Conservation (phyloP, 768 basidiomycete species). For the Leccinum aurantiacum region DNA sequence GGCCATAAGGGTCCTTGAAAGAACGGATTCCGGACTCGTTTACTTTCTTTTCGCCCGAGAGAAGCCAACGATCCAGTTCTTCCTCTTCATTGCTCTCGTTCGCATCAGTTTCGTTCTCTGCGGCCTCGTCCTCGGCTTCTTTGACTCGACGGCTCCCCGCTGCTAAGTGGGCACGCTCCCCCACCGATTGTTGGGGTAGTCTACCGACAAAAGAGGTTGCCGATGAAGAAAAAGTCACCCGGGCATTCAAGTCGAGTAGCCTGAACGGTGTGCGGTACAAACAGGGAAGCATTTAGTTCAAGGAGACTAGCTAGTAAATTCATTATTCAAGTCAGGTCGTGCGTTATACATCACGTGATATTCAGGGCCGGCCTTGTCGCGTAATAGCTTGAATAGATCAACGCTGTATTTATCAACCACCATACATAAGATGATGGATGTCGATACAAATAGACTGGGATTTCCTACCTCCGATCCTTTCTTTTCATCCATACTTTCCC, state of each 20-base stretch:
- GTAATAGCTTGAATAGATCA: no score
- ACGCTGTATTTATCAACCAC: no score
- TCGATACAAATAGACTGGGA: neutral
- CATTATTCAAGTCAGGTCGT: conserved; percentile 1
- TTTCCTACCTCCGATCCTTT: neutral
- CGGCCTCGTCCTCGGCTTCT: conserved; percentile 6
- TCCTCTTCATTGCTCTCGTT: conserved; percentile 14
- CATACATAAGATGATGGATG: no score
- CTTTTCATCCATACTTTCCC: conserved; percentile 46
- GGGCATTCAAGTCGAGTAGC: conserved; percentile 7
- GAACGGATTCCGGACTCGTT: conserved; percentile 20
- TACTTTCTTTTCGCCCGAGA: conserved; percentile 13
- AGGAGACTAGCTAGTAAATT: conserved; percentile 15
- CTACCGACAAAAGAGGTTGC: conserved; percentile 13
- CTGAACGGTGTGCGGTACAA: conserved; percentile 17
- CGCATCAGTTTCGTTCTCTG: conserved; percentile 3
- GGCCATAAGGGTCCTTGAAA: conserved; percentile 17
- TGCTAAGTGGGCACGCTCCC: conserved; percentile 5
- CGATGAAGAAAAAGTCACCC: conserved; percentile 25
- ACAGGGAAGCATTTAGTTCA: conserved; percentile 23
- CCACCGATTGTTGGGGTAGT: conserved; percentile 8
- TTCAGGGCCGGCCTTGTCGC: conserved; percentile 20
- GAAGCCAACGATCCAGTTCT: conserved; percentile 17
- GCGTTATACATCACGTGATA: conserved; percentile 21
- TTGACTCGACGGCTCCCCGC: neutral